Evolutionary conservation across 805 yeast species (phyloP), one percentile per base, ranked within the genome.

Genomic region (Kuraishia capsulata): DNA sequence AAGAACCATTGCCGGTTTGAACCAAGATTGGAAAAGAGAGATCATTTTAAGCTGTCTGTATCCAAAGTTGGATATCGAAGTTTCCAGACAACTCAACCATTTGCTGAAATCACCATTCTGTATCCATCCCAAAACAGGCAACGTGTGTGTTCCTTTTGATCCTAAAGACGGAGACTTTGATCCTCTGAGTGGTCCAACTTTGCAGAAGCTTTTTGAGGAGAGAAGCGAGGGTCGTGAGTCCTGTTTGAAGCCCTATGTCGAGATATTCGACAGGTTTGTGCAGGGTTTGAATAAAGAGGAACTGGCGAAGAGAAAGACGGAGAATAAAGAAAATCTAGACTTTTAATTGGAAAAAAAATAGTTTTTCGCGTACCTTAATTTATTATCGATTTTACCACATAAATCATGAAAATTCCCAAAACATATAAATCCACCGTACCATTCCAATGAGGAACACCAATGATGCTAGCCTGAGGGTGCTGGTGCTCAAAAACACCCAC

Each of bases 31-130:
- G 86, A 40, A 84, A 78, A 61, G 83, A 58, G 96, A 89, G 49
- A 69, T 87, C 41, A 78, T 90, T 18, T 59, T 92, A 29, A 80
- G 77, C 44, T 81, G 83, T 43, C 61, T 87, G 65, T 90, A 90
- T 58, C 98, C 98, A 32, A 73, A 96, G 51, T 68, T 92, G 44
- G 98, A 92, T 73, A 78, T 84, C 36, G 95, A 89, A 58, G 98
- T 92, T 26, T 83, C 97, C 5, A 73, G 81, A 47, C 92, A 84
- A 56, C 69, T 89, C 52, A 86, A 80, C 61, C 98, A 92, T 65
- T 78, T 92, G 61, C 71, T 92, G 50, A 92, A 92, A 56, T 84
- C 97, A 1, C 98, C 98, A 14, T 92, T 92, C 57, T 90, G 97
- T 64, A 79, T 92, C 32, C 98, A 92, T 57, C 98, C 98, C 2